These are phyloP conservation scores for Lippia alba DNA, from an alignment of 305 asterid genomes.

Conservation along the genomic window DNA sequence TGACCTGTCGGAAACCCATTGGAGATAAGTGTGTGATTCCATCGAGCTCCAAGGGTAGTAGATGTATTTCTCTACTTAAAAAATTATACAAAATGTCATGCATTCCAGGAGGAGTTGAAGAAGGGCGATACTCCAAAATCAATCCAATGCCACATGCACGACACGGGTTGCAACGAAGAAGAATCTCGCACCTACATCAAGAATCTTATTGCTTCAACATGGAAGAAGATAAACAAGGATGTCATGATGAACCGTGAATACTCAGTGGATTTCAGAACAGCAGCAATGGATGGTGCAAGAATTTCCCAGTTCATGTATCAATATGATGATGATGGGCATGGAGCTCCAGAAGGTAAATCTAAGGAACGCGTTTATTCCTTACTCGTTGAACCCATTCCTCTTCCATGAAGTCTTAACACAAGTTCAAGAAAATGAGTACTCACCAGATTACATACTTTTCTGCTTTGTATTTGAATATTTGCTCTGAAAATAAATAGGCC, in stretches of 20 bases:
- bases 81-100: too few species aligned
- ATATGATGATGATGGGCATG: constrained; percentile 43
- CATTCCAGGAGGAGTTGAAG: constrained; percentile 36
- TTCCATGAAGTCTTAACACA: constrained; percentile 4
- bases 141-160: constrained; percentile 45
- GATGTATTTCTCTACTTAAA: neutral
- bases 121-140: constrained; percentile 44
- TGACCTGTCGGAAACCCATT: too few species aligned
- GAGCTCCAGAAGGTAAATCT: constrained; percentile 34
- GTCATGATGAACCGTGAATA: neutral
- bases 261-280: constrained; percentile 19
- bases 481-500: neutral
- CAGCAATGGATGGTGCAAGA: constrained; percentile 34
- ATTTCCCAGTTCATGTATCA: constrained; percentile 34
- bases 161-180: constrained; percentile 37
- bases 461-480: too few species aligned
- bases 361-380: constrained; percentile 30
- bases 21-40: too few species aligned
- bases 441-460: too few species aligned
- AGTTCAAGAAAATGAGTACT: neutral
- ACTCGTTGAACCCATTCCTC: constrained; percentile 21
- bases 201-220: constrained; percentile 31
- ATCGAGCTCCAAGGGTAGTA: too few species aligned
- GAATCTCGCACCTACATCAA: constrained; percentile 31
- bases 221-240: constrained; percentile 35